These are phyloP conservation scores for Metschnikowia lachancei DNA, from an alignment of 805 yeast genomes.

Conservation along the genomic window DNA sequence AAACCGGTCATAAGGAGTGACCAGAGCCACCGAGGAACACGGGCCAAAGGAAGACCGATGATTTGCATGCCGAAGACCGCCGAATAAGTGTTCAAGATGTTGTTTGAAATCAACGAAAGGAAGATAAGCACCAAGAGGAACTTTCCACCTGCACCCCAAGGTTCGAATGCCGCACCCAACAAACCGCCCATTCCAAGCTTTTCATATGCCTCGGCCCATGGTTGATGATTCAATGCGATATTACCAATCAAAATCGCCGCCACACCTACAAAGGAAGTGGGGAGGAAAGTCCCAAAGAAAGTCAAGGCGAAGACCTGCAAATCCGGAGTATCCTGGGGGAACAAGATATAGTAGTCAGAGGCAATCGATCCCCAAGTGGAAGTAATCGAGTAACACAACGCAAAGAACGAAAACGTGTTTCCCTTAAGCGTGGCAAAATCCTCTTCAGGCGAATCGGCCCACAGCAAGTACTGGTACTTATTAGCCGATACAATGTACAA, in stretches of 20 bases:
- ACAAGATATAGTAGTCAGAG: conserved; percentile 76
- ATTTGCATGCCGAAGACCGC: conserved; percentile 79
- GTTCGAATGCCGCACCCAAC: conserved; percentile 56
- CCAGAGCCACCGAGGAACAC: conserved; percentile 77
- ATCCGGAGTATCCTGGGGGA: conserved; percentile 69
- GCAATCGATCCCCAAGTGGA: conserved; percentile 90
- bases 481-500: conserved; percentile 61
- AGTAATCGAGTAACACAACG: conserved; percentile 72
- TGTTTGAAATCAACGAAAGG: conserved; percentile 76
- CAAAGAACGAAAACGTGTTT: conserved; percentile 68
- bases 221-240: conserved; percentile 54
- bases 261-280: conserved; percentile 74
- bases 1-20: conserved; percentile 59
- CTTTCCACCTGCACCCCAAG: conserved; percentile 80
- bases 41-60: conserved; percentile 50
- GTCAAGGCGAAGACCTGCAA: conserved; percentile 56
- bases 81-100: conserved; percentile 76
- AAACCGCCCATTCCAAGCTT: conserved; percentile 73
- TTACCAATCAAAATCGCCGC: conserved; percentile 70
- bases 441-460: conserved; percentile 20
- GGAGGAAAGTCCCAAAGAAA: conserved; percentile 61
- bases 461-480: conserved; percentile 37
- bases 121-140: conserved; percentile 67
- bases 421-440: conserved; percentile 49
- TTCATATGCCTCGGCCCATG: conserved; percentile 58